phyloP scores from a whole-genome alignment of 495 filamentous ascomycete genomes.

The Lichina pygmaea region DNA sequence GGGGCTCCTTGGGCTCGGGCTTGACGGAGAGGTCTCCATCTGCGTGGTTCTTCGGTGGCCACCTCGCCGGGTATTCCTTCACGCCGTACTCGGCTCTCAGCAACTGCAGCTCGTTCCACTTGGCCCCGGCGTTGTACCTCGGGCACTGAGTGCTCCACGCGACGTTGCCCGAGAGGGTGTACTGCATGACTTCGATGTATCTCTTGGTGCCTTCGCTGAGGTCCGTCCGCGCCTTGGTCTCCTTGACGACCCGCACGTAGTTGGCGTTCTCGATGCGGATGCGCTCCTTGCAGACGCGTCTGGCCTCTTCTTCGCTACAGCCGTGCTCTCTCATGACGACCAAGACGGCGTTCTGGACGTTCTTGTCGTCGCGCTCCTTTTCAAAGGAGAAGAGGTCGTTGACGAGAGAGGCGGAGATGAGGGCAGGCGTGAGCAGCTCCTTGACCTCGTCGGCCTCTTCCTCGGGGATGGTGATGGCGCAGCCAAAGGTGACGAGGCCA shows the following conservation, averaged over 20 bases:
- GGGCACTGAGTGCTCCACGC: constrained; percentile 5
- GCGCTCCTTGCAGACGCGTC: constrained; percentile 3
- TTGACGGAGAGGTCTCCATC: too few species aligned
- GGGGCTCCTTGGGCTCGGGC: too few species aligned
- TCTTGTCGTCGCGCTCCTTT: constrained; percentile 9
- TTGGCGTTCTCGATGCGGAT: constrained; percentile 2
- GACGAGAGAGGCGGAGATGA: constrained; percentile 7
- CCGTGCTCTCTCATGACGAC: constrained; percentile 12
- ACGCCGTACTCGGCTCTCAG: too few species aligned
- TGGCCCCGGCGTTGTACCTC: neutral
- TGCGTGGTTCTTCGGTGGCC: too few species aligned
- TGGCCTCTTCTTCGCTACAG: constrained; percentile 8
- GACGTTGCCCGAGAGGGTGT: constrained; percentile 3
- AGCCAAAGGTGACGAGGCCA: constrained; percentile 1
- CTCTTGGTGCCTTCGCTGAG: constrained; percentile 2
- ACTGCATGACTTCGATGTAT: constrained; percentile 5
- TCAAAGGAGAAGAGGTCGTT: constrained; percentile 13
- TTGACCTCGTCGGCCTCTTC: constrained; percentile 6
- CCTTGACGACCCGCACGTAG: too few species aligned
- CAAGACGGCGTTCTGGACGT: constrained; percentile 12
- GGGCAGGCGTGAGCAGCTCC: constrained; percentile 7
- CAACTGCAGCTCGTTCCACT: too few species aligned
- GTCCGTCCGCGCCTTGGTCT: constrained; percentile 2
- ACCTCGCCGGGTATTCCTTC: too few species aligned
- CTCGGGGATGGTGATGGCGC: constrained; percentile 5